Evolutionary conservation across 805 yeast genomes (phyloP).

Genomic region (Monosporozyma aquatica): DNA sequence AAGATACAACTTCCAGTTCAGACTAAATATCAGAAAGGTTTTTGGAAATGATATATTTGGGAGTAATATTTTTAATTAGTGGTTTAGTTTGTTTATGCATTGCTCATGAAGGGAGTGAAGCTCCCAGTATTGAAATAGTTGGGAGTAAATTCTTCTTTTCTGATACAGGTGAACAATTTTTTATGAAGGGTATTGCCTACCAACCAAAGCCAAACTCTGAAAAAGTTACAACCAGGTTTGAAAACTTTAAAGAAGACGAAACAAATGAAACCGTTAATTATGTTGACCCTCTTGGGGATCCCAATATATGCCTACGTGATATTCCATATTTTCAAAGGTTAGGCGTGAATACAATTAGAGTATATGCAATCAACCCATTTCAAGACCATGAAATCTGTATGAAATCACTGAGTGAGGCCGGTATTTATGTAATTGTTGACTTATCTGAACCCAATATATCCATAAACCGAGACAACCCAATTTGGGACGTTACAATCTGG

Average conservation of each 20-base stretch:
- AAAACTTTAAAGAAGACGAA: not conserved
- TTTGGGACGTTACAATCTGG: constrained; percentile 65
- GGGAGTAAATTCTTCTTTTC: constrained; percentile 74
- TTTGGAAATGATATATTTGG: too few species aligned
- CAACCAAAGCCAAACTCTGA: constrained; percentile 44
- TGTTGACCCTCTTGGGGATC: constrained; percentile 74
- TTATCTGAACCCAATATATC: constrained; percentile 78
- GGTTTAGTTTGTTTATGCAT: not conserved
- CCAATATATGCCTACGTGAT: constrained; percentile 65
- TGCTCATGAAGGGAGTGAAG: not conserved
- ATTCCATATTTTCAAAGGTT: constrained; percentile 63
- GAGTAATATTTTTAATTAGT: not conserved
- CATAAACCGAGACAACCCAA: constrained; percentile 66
- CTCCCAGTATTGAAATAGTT: constrained; percentile 43
- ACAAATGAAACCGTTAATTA: constrained; percentile 21
- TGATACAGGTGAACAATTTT: constrained; percentile 71
- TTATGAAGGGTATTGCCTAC: constrained; percentile 80
- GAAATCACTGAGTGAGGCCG: constrained; percentile 66
- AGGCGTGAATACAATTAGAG: constrained; percentile 71
- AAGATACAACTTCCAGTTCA: too few species aligned
- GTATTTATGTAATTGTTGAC: constrained; percentile 87
- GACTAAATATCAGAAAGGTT: too few species aligned
- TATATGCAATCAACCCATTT: constrained; percentile 73
- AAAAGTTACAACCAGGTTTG: not conserved
- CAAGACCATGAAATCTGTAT: constrained; percentile 71